Conservation (phyloP, 2,329 filamentous ascomycete species). For the Arthrobotrys conoides region DNA sequence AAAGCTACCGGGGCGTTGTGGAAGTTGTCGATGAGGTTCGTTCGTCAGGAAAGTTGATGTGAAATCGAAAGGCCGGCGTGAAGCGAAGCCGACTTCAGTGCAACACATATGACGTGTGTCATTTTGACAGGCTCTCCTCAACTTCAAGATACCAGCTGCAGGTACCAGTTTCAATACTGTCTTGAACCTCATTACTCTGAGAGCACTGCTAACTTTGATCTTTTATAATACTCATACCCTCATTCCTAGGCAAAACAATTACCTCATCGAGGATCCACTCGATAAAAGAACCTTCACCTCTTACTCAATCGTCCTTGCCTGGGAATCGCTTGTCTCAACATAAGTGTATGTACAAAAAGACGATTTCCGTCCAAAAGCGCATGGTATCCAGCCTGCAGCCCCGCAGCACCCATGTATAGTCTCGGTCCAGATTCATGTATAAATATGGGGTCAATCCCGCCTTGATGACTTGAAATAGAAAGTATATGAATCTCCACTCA, state of each 20-base stretch:
- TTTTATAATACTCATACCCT: too few relatives aligned
- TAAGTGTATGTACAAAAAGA: background rate
- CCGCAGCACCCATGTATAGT: too few relatives aligned
- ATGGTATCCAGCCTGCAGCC: too few relatives aligned
- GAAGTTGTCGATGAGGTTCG: conserved; percentile 28
- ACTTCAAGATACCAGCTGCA: too few relatives aligned
- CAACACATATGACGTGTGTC: conserved; percentile 14
- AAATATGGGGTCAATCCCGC: background rate
- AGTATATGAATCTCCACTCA: background rate
- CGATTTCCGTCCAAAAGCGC: conserved; percentile 1
- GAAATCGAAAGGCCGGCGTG: conserved; percentile 12
- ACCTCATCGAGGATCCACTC: too few relatives aligned
- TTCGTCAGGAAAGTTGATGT: background rate
- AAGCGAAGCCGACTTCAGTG: background rate
- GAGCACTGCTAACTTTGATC: too few relatives aligned
- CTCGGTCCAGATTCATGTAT: background rate
- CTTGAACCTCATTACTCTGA: too few relatives aligned
- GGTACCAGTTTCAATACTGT: too few relatives aligned
- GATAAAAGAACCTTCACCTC: too few relatives aligned
- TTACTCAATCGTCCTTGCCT: too few relatives aligned
- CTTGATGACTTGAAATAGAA: background rate
- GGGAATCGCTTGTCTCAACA: too few relatives aligned
- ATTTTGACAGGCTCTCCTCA: background rate
- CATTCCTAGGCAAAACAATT: too few relatives aligned
- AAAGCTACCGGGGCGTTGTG: background rate